These are phyloP conservation scores for Teunomyces aglyptinius DNA, from an alignment of 805 yeast genomes.

Conservation along the genomic window DNA sequence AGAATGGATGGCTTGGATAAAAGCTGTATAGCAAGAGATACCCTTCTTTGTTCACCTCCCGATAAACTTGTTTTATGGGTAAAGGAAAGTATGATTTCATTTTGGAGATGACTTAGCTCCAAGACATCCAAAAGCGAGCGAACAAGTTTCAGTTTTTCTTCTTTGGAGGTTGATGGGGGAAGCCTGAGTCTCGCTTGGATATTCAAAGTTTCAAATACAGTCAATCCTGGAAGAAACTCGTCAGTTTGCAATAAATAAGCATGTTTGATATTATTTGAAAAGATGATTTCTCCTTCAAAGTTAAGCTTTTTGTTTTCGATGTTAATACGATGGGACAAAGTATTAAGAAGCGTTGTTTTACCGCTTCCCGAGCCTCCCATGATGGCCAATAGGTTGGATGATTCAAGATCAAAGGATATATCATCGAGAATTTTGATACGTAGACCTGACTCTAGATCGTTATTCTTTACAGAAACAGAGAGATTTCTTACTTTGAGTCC, in stretches of 20 bases:
- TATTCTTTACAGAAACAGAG: conserved; percentile 9
- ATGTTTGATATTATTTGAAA: conserved; percentile 15
- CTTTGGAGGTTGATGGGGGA: conserved; percentile 10
- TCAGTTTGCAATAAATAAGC: conserved; percentile 25
- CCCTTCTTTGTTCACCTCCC: conserved; percentile 27
- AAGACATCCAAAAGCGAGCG: conserved; percentile 16
- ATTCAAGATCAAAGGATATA: conserved; percentile 19
- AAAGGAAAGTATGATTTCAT: conserved; percentile 19
- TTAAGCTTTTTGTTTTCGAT: conserved; percentile 12
- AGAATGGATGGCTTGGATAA: conserved; percentile 21
- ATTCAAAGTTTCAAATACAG: conserved; percentile 20
- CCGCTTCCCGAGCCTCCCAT: conserved; percentile 31
- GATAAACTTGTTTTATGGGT: conserved; percentile 18
- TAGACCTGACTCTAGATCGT: not conserved
- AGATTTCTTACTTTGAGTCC: conserved; percentile 11
- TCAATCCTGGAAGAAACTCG: conserved; percentile 23
- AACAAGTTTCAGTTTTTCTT: conserved; percentile 14
- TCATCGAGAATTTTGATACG: conserved; percentile 14
- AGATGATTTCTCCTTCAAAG: conserved; percentile 20
- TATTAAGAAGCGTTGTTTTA: conserved; percentile 25
- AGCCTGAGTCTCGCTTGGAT: conserved; percentile 25
- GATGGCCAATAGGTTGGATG: conserved; percentile 22
- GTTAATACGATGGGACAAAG: conserved; percentile 21
- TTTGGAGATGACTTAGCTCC: conserved; percentile 16
- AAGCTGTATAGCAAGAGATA: conserved; percentile 24